Evolutionary conservation across 2,329 filamentous ascomycete species (phyloP).

Genomic region (Colletotrichum lindemuthianum): DNA sequence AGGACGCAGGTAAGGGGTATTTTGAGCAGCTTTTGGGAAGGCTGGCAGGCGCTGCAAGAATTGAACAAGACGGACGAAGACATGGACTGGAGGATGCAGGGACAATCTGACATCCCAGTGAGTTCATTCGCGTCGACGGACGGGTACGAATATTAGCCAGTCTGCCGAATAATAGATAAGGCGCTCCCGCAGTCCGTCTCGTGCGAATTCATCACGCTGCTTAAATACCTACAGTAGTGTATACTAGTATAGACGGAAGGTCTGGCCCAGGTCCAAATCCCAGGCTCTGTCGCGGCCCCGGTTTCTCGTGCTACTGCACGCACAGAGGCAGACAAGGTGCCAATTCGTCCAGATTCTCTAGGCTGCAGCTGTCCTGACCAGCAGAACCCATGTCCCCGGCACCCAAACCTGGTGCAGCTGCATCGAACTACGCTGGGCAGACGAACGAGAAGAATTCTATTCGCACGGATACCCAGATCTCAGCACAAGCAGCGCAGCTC

Average conservation of each 20-base stretch:
- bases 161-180: too few species aligned
- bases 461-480: slow-evolving; percentile 19
- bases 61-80: too few species aligned
- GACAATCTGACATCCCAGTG: neutral
- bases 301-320: slow-evolving; percentile 4
- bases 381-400: slow-evolving; percentile 34
- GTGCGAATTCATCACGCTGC: too few species aligned
- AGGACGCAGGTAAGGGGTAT: slow-evolving; percentile 28
- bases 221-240: too few species aligned
- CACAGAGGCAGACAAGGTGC: slow-evolving; percentile 21
- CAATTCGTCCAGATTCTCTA: slow-evolving; percentile 30
- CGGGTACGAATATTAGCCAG: too few species aligned
- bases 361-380: slow-evolving; percentile 34
- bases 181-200: too few species aligned
- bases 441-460: slow-evolving; percentile 17
- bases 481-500: neutral
- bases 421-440: neutral
- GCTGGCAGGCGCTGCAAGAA: too few species aligned
- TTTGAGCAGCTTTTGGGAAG: slow-evolving; percentile 26
- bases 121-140: too few species aligned
- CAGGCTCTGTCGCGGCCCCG: slow-evolving; percentile 15
- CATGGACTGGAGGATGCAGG: slow-evolving; percentile 6
- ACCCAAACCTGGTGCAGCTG: slow-evolving; percentile 21
- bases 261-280: neutral
- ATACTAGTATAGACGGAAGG: too few species aligned